These are phyloP conservation scores for Aspergillus mulundensis DNA, from an alignment of 495 filamentous ascomycete genomes.

Conservation along the genomic window DNA sequence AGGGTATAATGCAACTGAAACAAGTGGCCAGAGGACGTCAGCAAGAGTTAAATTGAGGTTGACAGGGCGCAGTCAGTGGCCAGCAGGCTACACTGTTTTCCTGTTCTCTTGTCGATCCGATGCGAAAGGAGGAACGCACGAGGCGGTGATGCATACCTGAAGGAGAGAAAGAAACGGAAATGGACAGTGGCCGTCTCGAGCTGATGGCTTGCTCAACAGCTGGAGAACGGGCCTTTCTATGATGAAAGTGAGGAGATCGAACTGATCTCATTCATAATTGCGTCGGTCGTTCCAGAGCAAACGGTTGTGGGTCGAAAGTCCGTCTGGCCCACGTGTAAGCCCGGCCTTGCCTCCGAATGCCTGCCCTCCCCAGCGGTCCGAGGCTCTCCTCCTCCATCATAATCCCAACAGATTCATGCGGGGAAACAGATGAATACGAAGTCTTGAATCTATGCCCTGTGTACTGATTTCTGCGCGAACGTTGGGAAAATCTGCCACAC, in stretches of 20 bases:
- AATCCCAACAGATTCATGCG: background rate
- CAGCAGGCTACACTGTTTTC: constrained; percentile 26
- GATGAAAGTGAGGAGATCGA: background rate
- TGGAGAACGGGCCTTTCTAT: background rate
- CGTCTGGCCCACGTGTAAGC: constrained; percentile 13
- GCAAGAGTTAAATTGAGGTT: constrained; percentile 6
- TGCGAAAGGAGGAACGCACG: background rate
- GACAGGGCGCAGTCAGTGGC: constrained; percentile 13
- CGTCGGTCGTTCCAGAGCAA: constrained; percentile 4
- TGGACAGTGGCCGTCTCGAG: background rate
- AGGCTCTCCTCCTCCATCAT: background rate
- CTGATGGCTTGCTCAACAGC: background rate
- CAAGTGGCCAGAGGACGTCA: background rate
- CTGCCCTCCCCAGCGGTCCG: background rate
- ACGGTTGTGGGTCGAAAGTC: background rate
- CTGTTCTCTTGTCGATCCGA: constrained; percentile 3
- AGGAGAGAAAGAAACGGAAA: background rate
- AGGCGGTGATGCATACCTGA: constrained; percentile 7
- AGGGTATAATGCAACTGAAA: constrained; percentile 11
- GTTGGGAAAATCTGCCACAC: background rate
- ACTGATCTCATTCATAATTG: constrained; percentile 3
- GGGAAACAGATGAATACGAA: background rate
- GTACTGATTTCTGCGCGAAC: background rate
- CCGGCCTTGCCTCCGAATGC: background rate
- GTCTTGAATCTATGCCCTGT: background rate